Evolutionary conservation across 352 stramenopile species (phyloP).

Genomic region (Ophiocytium majus): DNA sequence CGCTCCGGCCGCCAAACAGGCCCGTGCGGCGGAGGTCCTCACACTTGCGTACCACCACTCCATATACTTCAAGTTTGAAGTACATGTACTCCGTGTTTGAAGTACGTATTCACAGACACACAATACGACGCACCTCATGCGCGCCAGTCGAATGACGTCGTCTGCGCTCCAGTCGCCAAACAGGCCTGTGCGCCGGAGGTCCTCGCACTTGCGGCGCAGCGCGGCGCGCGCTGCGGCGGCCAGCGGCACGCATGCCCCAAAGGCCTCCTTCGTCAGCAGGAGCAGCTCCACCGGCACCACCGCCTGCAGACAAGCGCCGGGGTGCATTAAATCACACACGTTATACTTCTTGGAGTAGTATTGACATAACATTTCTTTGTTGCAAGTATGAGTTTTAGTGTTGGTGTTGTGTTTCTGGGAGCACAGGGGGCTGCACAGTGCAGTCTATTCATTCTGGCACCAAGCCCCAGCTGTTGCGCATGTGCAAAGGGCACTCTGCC

Average conservation of each 20-base stretch:
- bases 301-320: too few relatives aligned
- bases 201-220: not conserved
- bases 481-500: too few relatives aligned
- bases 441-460: too few relatives aligned
- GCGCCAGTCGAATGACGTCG: not conserved
- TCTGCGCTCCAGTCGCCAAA: not conserved
- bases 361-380: too few relatives aligned
- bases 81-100: too few relatives aligned
- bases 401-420: too few relatives aligned
- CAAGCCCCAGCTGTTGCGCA: too few relatives aligned
- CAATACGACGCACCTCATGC: constrained; percentile 10
- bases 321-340: too few relatives aligned
- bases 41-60: not conserved
- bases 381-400: too few relatives aligned
- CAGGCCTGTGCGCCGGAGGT: not conserved
- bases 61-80: too few relatives aligned
- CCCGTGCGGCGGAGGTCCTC: not conserved
- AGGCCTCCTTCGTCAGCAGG: not conserved
- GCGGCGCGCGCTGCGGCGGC: not conserved
- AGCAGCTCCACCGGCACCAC: not conserved
- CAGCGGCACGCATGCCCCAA: not conserved
- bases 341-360: too few relatives aligned
- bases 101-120: not conserved
- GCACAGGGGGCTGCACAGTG: too few relatives aligned
- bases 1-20: not conserved